Evolutionary conservation across 2,329 filamentous ascomycete genomes (phyloP).

Genomic region (Paraconiothyrium brasiliense): DNA sequence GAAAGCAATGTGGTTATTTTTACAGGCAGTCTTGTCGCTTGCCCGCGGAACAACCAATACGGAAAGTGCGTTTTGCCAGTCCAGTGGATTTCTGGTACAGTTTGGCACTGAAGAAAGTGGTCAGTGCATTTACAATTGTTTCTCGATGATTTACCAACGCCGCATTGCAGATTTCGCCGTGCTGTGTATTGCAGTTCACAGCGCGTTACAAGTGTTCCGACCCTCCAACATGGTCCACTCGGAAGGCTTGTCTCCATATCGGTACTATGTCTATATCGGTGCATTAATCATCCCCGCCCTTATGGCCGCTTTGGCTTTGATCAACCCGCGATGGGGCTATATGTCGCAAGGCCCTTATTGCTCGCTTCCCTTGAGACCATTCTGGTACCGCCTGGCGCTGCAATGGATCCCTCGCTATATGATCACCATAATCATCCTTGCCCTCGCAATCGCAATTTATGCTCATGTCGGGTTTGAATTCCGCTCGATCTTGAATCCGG

Average conservation of each 20-base stretch:
- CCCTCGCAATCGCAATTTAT: conserved; percentile 75
- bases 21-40: conserved; percentile 70
- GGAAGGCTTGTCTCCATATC: conserved; percentile 74
- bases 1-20: conserved; percentile 73
- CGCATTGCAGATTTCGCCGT: conserved; percentile 68
- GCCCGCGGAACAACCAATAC: conserved; percentile 60
- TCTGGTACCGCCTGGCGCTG: conserved; percentile 74
- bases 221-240: conserved; percentile 58
- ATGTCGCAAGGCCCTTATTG: conserved; percentile 73
- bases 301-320: conserved; percentile 70
- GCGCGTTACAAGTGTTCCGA: conserved; percentile 74
- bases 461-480: conserved; percentile 65
- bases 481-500: conserved; percentile 42
- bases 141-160: conserved; percentile 12
- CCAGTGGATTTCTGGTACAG: conserved; percentile 73
- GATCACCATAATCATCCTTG: conserved; percentile 70
- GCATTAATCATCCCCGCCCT: conserved; percentile 68
- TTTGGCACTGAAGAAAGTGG: conserved; percentile 73
- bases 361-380: conserved; percentile 71
- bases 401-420: conserved; percentile 79
- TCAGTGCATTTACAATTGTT: conserved; percentile 38
- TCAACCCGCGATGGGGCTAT: conserved; percentile 65
- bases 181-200: conserved; percentile 77
- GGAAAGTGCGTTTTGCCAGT: conserved; percentile 69
- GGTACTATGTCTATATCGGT: conserved; percentile 65